Conservation (phyloP, 2,329 filamentous ascomycete species). For the Exophiala aquamarina region DNA sequence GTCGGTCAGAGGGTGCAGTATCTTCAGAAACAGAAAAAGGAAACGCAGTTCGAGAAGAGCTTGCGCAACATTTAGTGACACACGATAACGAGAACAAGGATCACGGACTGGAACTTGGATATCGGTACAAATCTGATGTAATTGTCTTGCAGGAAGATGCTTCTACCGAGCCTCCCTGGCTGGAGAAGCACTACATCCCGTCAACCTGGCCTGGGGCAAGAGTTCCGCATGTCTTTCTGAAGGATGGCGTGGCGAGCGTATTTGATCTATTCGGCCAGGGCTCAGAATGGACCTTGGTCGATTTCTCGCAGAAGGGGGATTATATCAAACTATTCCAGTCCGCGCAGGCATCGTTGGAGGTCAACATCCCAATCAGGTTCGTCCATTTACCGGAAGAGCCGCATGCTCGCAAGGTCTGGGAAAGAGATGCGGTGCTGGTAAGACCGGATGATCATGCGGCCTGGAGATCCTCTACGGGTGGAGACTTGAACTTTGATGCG, state of each 20-base stretch:
- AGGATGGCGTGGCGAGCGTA: slow-evolving; percentile 29
- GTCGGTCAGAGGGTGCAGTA: slow-evolving; percentile 1
- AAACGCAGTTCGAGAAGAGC: slow-evolving; percentile 1
- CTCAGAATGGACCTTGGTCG: slow-evolving; percentile 13
- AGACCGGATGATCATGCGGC: slow-evolving; percentile 33
- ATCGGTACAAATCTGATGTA: slow-evolving; percentile 26
- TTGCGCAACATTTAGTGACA: slow-evolving; percentile 1
- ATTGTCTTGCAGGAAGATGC: slow-evolving; percentile 19
- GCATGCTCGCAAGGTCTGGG: slow-evolving; percentile 29
- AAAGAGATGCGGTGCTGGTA: slow-evolving; percentile 30
- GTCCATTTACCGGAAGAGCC: slow-evolving; percentile 23
- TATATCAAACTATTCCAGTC: slow-evolving; percentile 7
- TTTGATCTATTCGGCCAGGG: slow-evolving; percentile 31
- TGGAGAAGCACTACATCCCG: slow-evolving; percentile 26
- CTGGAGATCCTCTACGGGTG: slow-evolving; percentile 22
- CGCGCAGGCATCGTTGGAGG: neutral
- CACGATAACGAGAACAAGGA: slow-evolving; percentile 22
- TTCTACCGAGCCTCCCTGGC: slow-evolving; percentile 20
- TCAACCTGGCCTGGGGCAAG: slow-evolving; percentile 33
- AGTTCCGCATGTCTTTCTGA: slow-evolving; percentile 35
- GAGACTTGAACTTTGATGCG: neutral
- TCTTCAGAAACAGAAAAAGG: slow-evolving; percentile 5
- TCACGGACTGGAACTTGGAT: slow-evolving; percentile 29
- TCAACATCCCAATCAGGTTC: slow-evolving; percentile 24
- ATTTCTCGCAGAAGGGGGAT: slow-evolving; percentile 18